Conservation (phyloP, 2,329 filamentous ascomycete species). For the Seiridium cupressi region DNA sequence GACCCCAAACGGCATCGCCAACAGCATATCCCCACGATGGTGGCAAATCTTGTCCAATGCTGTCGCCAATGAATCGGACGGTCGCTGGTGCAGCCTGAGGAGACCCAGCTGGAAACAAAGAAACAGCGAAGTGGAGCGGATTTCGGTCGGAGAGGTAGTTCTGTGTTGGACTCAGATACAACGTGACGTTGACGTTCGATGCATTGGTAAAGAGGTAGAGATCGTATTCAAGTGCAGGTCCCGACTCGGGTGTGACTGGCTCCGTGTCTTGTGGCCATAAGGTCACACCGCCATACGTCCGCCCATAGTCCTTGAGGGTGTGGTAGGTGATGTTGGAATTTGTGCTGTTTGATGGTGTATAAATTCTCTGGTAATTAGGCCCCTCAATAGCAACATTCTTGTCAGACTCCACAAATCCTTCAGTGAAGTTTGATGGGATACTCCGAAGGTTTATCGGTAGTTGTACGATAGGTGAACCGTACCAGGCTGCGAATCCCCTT, state of each 20-base stretch:
- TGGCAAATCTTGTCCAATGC: slow-evolving; percentile 39
- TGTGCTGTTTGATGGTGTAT: slow-evolving; percentile 21
- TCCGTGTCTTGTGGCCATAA: slow-evolving; percentile 51
- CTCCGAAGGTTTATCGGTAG: slow-evolving; percentile 52
- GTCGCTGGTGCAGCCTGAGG: slow-evolving; percentile 24
- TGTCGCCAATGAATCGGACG: slow-evolving; percentile 39
- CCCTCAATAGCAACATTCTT: slow-evolving; percentile 55
- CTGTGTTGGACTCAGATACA: slow-evolving; percentile 51
- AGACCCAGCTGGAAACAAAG: slow-evolving; percentile 29
- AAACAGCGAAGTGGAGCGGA: slow-evolving; percentile 37
- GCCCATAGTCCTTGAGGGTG: slow-evolving; percentile 53
- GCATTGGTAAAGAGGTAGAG: slow-evolving; percentile 58
- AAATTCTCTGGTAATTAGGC: slow-evolving; percentile 46
- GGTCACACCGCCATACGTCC: slow-evolving; percentile 57
- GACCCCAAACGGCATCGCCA: slow-evolving; percentile 45
- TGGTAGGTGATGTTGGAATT: slow-evolving; percentile 42
- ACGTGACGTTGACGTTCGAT: slow-evolving; percentile 40
- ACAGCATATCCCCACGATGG: slow-evolving; percentile 41
- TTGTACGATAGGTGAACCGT: slow-evolving; percentile 42
- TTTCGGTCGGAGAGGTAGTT: slow-evolving; percentile 50
- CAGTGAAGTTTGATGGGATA: slow-evolving; percentile 48
- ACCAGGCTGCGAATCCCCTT: slow-evolving; percentile 26
- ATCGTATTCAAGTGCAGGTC: slow-evolving; percentile 58
- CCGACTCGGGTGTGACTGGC: slow-evolving; percentile 45
- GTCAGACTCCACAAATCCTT: slow-evolving; percentile 63